phyloP scores from a whole-genome alignment of 164 flowering plant species.

The Paratinospora sagittata region DNA sequence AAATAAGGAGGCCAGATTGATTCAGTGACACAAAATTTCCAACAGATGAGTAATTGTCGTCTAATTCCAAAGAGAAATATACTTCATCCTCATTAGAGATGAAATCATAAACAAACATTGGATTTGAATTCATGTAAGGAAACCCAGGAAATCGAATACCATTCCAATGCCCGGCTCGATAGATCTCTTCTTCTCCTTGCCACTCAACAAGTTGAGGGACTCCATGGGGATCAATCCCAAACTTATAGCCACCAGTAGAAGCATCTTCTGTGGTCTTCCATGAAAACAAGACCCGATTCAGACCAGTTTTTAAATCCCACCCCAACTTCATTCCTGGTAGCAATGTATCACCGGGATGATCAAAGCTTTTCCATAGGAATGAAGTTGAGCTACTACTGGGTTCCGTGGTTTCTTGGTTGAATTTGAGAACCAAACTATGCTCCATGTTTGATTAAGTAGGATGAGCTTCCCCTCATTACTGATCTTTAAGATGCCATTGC shows the following conservation, averaged over 20 bases:
- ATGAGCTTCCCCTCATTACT: slow-evolving; percentile 9
- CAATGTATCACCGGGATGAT: slow-evolving; percentile 20
- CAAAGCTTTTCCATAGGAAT: slow-evolving; percentile 25
- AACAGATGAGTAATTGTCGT: slow-evolving; percentile 6
- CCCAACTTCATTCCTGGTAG: slow-evolving; percentile 29
- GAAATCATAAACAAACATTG: neutral
- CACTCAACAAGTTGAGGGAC: slow-evolving; percentile 11
- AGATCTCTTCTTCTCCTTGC: neutral
- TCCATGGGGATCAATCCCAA: too few relatives aligned
- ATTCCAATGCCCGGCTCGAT: slow-evolving; percentile 6
- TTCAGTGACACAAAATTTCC: slow-evolving; percentile 5
- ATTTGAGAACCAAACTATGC: slow-evolving; percentile 18
- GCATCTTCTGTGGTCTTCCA: slow-evolving; percentile 23
- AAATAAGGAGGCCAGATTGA: neutral
- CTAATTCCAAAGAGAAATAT: slow-evolving; percentile 11
- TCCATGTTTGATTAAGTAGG: slow-evolving; percentile 3
- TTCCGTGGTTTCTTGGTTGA: neutral
- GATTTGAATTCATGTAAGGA: neutral
- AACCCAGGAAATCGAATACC: slow-evolving; percentile 1
- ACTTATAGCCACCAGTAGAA: slow-evolving; percentile 17
- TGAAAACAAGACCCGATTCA: slow-evolving; percentile 13
- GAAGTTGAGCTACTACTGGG: slow-evolving; percentile 12
- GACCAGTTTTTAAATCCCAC: slow-evolving; percentile 10
- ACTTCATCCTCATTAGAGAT: slow-evolving; percentile 18
- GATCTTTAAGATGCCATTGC: slow-evolving; percentile 9